Evolutionary conservation across 2,329 filamentous ascomycete genomes (phyloP).

Genomic region (Cadophora luteo-olivacea): DNA sequence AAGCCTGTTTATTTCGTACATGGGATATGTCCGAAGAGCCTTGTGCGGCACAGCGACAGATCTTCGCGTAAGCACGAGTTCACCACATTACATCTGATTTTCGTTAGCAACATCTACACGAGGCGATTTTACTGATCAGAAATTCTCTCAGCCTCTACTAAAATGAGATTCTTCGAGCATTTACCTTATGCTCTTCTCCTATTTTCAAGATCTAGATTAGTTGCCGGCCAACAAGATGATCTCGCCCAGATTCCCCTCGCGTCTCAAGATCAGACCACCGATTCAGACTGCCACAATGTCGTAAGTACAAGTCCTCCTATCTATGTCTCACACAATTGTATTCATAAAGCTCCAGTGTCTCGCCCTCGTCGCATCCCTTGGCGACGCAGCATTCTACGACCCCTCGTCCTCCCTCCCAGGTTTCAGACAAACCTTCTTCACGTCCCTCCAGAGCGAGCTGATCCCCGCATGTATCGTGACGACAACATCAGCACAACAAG

Average conservation of each 20-base stretch:
- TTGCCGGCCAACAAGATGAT: background rate
- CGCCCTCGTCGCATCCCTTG: conserved; percentile 4
- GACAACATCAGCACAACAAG: conserved; percentile 24
- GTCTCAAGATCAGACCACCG: background rate
- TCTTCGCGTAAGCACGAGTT: too few species aligned
- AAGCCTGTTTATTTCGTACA: too few species aligned
- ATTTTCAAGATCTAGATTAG: background rate
- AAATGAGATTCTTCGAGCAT: background rate
- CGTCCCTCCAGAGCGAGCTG: conserved; percentile 28
- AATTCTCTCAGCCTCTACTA: background rate
- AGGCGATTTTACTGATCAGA: background rate
- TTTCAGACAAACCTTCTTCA: conserved; percentile 41
- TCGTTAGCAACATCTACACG: background rate
- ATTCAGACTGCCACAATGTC: conserved; percentile 19
- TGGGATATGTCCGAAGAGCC: too few species aligned
- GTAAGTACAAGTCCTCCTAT: background rate
- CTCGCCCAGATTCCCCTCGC: background rate
- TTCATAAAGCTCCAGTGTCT: conserved; percentile 17
- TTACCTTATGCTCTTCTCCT: background rate
- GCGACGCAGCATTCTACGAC: conserved; percentile 7
- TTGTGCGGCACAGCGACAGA: too few species aligned
- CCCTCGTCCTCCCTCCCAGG: conserved; percentile 5
- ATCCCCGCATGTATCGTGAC: conserved; percentile 34
- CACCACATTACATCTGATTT: too few species aligned
- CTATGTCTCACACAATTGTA: background rate